Evolutionary conservation across 176 grass and related monocot species (phyloP).

Genomic region (Urochloa ruziziensis): DNA sequence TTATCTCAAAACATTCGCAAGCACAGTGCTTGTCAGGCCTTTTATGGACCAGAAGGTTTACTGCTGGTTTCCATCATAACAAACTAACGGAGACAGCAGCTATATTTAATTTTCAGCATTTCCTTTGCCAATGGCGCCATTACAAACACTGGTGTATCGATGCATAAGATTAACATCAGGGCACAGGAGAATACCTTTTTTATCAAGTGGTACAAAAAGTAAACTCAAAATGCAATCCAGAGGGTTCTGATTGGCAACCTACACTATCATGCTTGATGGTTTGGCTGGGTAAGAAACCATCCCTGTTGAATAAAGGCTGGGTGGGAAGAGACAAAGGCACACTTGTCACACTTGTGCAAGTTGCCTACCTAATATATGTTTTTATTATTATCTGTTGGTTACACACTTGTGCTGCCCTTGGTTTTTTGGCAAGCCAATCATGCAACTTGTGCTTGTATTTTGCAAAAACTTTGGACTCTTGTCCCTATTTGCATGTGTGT

Average conservation of each 20-base stretch:
- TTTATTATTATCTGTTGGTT: conserved; percentile 55
- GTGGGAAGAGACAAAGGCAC: conserved; percentile 38
- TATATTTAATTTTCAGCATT: conserved; percentile 30
- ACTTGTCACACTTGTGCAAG: conserved; percentile 62
- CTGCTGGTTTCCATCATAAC: conserved; percentile 33
- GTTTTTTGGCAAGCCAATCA: conserved; percentile 41
- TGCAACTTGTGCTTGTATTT: conserved; percentile 36
- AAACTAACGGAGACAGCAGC: conserved; percentile 14
- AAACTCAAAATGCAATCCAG: conserved; percentile 37
- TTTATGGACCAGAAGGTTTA: conserved; percentile 35
- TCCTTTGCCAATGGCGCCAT: conserved; percentile 7
- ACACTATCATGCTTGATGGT: conserved; percentile 32
- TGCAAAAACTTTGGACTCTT: conserved; percentile 45
- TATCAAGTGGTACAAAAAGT: conserved; percentile 40
- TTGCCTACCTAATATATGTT: conserved; percentile 54
- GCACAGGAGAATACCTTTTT: not conserved
- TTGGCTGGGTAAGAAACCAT: conserved; percentile 40
- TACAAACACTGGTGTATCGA: not conserved
- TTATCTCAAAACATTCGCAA: conserved; percentile 21
- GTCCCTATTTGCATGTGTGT: conserved; percentile 40
- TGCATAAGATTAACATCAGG: conserved; percentile 14
- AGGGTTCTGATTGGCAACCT: conserved; percentile 42
- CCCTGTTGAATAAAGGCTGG: conserved; percentile 36
- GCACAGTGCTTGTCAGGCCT: conserved; percentile 35
- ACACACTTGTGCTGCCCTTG: conserved; percentile 29